Conservation (phyloP, 2,329 filamentous ascomycete species). For the Cadophora luteo-olivacea region DNA sequence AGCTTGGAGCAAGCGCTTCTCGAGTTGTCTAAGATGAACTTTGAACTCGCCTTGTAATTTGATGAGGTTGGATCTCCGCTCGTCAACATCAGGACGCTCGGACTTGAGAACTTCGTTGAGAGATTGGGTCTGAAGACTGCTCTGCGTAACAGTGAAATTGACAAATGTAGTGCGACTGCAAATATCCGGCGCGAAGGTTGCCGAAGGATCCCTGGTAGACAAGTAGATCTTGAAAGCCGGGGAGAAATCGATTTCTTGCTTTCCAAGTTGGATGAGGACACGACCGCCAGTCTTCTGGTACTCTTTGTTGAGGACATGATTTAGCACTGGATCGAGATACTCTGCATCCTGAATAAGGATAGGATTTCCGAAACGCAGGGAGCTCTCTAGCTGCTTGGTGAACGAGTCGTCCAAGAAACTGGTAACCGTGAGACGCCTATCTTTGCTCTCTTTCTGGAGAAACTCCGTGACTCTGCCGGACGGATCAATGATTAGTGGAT, state of each 20-base stretch:
- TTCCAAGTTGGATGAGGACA: slow-evolving; percentile 96
- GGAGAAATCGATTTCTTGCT: slow-evolving; percentile 99
- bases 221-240: slow-evolving; percentile 95
- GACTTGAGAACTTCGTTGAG: slow-evolving; percentile 97
- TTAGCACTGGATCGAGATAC: slow-evolving; percentile 94
- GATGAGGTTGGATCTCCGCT: slow-evolving; percentile 94
- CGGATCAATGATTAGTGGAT: slow-evolving; percentile 97
- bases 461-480: slow-evolving; percentile 95
- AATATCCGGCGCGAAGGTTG: slow-evolving; percentile 93
- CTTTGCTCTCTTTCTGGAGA: slow-evolving; percentile 91
- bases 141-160: slow-evolving; percentile 99
- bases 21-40: slow-evolving; percentile 92
- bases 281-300: slow-evolving; percentile 98
- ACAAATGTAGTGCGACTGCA: slow-evolving; percentile 99
- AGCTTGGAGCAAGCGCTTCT: slow-evolving; percentile 91
- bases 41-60: slow-evolving; percentile 99
- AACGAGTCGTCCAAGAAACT: slow-evolving; percentile 98
- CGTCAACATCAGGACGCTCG: slow-evolving; percentile 95
- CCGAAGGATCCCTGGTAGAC: slow-evolving; percentile 94
- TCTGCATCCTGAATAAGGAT: slow-evolving; percentile 99
- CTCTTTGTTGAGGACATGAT: slow-evolving; percentile 98
- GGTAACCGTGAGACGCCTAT: slow-evolving; percentile 91
- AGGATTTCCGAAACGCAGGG: slow-evolving; percentile 95
- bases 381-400: slow-evolving; percentile 96
- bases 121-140: slow-evolving; percentile 97